Conservation (phyloP, 495 filamentous ascomycete species). For the Aspergillus cavernicola region DNA sequence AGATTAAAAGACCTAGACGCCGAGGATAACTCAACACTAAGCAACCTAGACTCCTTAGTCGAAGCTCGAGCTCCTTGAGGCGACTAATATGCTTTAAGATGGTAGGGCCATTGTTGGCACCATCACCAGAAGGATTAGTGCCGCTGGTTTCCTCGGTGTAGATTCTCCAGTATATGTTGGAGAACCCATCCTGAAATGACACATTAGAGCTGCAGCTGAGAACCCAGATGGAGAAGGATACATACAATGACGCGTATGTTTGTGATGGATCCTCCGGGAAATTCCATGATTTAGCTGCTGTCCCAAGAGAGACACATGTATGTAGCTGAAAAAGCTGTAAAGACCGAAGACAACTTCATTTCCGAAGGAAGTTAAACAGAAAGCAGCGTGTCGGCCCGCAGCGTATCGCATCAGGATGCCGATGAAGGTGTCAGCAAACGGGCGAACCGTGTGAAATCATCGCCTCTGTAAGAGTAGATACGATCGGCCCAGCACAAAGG, state of each 20-base stretch:
- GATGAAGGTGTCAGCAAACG: slow-evolving; percentile 16
- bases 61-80: slow-evolving; percentile 43
- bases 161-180: slow-evolving; percentile 47
- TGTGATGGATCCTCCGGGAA: slow-evolving; percentile 44
- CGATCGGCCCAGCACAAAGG: neutral
- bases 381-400: slow-evolving; percentile 11
- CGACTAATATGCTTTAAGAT: slow-evolving; percentile 45
- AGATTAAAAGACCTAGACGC: slow-evolving; percentile 42
- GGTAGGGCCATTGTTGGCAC: slow-evolving; percentile 37
- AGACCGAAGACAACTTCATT: slow-evolving; percentile 34
- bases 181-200: slow-evolving; percentile 42
- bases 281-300: slow-evolving; percentile 44
- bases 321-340: slow-evolving; percentile 25
- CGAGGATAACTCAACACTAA: slow-evolving; percentile 41
- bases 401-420: slow-evolving; percentile 16
- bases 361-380: slow-evolving; percentile 22
- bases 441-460: slow-evolving; percentile 26
- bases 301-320: slow-evolving; percentile 24
- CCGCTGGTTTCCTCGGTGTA: slow-evolving; percentile 43
- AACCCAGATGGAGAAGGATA: slow-evolving; percentile 4
- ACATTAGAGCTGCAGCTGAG: slow-evolving; percentile 18
- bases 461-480: slow-evolving; percentile 4
- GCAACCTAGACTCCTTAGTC: slow-evolving; percentile 34
- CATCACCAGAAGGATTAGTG: slow-evolving; percentile 32
- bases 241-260: slow-evolving; percentile 48